These are phyloP conservation scores for Monosporascus sp. DNA, from an alignment of 2,329 filamentous ascomycete species.

Conservation along the genomic window DNA sequence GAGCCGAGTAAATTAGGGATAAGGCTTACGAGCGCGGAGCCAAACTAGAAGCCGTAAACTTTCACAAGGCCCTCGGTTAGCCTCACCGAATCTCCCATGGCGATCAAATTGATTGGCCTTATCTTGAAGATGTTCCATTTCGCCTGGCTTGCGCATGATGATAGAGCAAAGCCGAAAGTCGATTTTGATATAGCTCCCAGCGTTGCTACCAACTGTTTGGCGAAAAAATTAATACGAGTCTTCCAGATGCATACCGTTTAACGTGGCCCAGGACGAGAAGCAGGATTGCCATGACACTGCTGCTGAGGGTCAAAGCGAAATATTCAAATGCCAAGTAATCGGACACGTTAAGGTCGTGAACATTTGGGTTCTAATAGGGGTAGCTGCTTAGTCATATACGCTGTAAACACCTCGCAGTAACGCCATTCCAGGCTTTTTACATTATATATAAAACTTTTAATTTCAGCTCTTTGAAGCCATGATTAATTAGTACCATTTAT, in stretches of 20 bases:
- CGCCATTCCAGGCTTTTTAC: no score
- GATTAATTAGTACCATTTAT: no score
- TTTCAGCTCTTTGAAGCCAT: no score
- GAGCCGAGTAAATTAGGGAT: background rate
- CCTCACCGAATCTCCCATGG: constrained; percentile 19
- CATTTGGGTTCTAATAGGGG: no score
- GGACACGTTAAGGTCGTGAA: no score
- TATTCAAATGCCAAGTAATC: no score
- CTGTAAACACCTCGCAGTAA: no score
- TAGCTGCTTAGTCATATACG: no score
- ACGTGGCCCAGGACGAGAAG: constrained; percentile 8
- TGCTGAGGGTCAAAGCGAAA: constrained; percentile 7
- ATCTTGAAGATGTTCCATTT: constrained; percentile 21
- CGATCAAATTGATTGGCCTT: constrained; percentile 9
- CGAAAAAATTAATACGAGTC: constrained; percentile 10
- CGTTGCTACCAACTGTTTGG: constrained; percentile 12
- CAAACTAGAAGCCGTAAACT: constrained; percentile 16
- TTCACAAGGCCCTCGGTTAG: constrained; percentile 18
- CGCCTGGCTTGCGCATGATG: constrained; percentile 16
- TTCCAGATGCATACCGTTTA: constrained; percentile 5
- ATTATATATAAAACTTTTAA: no score
- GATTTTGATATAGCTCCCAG: constrained; percentile 11
- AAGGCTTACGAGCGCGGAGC: constrained; percentile 10
- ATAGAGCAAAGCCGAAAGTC: constrained; percentile 15
- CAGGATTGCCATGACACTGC: constrained; percentile 3